Conservation (phyloP, 2,329 filamentous ascomycete species). For the Hypoxylon sp. region DNA sequence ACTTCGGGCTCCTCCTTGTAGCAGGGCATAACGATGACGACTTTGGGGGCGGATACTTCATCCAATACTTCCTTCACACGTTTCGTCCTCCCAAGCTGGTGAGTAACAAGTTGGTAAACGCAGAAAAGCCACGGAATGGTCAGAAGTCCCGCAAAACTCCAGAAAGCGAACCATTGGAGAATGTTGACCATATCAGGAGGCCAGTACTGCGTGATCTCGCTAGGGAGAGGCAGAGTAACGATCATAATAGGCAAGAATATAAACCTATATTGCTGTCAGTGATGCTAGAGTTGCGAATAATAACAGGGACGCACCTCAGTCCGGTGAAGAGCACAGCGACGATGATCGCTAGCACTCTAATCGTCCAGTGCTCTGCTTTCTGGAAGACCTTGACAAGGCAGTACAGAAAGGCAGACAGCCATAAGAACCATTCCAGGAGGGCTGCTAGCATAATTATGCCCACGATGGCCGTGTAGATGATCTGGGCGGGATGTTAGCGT, state of each 20-base stretch:
- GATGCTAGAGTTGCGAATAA: constrained; percentile 2
- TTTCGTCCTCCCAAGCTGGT: constrained; percentile 84
- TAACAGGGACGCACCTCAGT: constrained; percentile 70
- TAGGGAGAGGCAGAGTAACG: constrained; percentile 87
- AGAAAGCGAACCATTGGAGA: constrained; percentile 96
- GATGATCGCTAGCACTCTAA: constrained; percentile 80
- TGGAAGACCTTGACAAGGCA: constrained; percentile 88
- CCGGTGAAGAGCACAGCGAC: constrained; percentile 80
- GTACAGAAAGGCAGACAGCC: constrained; percentile 93
- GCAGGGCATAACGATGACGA: constrained; percentile 96
- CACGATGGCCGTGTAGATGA: constrained; percentile 85
- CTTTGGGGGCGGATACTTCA: constrained; percentile 88
- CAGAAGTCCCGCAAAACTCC: constrained; percentile 86
- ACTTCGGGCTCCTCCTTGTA: constrained; percentile 92
- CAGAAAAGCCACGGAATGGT: constrained; percentile 94
- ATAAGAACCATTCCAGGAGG: constrained; percentile 92
- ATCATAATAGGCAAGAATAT: constrained; percentile 96
- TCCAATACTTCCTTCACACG: constrained; percentile 87
- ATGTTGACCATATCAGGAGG: constrained; percentile 75
- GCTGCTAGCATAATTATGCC: constrained; percentile 86
- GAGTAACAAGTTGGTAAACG: constrained; percentile 89
- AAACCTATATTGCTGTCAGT: constrained; percentile 62
- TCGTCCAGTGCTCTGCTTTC: constrained; percentile 91
- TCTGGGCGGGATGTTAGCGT: constrained; percentile 63
- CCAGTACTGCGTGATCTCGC: constrained; percentile 77